Evolutionary conservation across 805 yeast species (phyloP).

Genomic region (Candida incommunis): DNA sequence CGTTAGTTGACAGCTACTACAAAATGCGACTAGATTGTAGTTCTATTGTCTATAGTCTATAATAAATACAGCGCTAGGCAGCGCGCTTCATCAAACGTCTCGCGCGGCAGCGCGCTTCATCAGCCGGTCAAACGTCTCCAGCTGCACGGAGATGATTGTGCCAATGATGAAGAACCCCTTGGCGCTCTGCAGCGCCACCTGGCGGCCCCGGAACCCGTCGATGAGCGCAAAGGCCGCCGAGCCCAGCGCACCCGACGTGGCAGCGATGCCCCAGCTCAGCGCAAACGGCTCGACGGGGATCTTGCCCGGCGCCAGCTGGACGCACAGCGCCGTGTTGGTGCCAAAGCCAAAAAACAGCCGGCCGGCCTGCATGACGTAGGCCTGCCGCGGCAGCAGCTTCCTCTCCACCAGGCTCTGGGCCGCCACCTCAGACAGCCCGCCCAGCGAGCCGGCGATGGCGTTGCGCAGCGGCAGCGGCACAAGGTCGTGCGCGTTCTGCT

Average conservation of each 20-base stretch:
- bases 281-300: not conserved
- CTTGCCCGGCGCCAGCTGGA: not conserved
- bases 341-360: constrained; percentile 1
- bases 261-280: not conserved
- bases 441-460: not conserved
- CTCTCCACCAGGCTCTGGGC: not conserved
- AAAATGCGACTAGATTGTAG: too few relatives aligned
- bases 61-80: too few relatives aligned
- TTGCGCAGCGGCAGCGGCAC: not conserved
- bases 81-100: too few relatives aligned
- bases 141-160: not conserved
- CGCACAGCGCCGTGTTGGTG: constrained; percentile 1
- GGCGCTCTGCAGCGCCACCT: not conserved
- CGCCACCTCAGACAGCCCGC: not conserved
- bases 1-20: too few relatives aligned
- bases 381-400: not conserved
- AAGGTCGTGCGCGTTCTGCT: not conserved
- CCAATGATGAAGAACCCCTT: not conserved
- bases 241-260: not conserved
- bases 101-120: too few relatives aligned
- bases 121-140: not conserved
- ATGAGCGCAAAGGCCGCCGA: not conserved
- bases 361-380: not conserved
- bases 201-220: not conserved
- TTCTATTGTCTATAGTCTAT: too few relatives aligned